phyloP scores from a whole-genome alignment of 495 filamentous ascomycete genomes.

The Penicillium chermesinum region DNA sequence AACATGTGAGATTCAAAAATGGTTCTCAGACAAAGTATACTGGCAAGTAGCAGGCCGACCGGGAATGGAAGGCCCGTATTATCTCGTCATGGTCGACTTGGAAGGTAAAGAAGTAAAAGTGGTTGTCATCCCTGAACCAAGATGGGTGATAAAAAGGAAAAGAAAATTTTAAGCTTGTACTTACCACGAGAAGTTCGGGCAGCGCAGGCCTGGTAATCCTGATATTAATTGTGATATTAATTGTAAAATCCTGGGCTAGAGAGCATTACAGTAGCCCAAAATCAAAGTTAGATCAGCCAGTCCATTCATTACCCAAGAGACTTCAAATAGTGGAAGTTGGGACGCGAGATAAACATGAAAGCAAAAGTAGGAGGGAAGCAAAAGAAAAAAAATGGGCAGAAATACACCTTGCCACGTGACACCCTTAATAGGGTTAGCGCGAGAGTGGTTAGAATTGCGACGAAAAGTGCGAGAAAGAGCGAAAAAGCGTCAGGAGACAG shows the following conservation, averaged over 20 bases:
- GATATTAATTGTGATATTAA: too few relatives aligned
- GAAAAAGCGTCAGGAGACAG: constrained; percentile 5
- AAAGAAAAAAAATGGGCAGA: constrained; percentile 29
- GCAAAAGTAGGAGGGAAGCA: constrained; percentile 16
- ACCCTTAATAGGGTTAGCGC: constrained; percentile 23
- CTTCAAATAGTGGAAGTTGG: constrained; percentile 5
- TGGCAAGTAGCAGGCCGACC: constrained; percentile 94
- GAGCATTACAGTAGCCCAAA: background rate
- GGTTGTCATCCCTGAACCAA: constrained; percentile 75
- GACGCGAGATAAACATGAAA: constrained; percentile 14
- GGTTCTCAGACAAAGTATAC: constrained; percentile 86
- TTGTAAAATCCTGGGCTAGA: background rate
- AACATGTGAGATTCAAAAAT: constrained; percentile 6
- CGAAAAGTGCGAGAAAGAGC: constrained; percentile 3
- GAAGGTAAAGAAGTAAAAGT: constrained; percentile 85
- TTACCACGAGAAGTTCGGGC: background rate
- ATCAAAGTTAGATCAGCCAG: background rate
- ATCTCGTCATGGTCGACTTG: constrained; percentile 93
- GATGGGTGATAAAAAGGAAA: constrained; percentile 15
- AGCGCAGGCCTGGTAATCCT: too few relatives aligned
- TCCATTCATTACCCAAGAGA: background rate
- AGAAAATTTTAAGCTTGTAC: constrained; percentile 13
- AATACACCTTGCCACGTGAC: constrained; percentile 26
- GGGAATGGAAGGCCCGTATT: constrained; percentile 63
- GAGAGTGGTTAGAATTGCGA: constrained; percentile 9